phyloP scores from a whole-genome alignment of 106 monocot species.

The Chionographis japonica region DNA sequence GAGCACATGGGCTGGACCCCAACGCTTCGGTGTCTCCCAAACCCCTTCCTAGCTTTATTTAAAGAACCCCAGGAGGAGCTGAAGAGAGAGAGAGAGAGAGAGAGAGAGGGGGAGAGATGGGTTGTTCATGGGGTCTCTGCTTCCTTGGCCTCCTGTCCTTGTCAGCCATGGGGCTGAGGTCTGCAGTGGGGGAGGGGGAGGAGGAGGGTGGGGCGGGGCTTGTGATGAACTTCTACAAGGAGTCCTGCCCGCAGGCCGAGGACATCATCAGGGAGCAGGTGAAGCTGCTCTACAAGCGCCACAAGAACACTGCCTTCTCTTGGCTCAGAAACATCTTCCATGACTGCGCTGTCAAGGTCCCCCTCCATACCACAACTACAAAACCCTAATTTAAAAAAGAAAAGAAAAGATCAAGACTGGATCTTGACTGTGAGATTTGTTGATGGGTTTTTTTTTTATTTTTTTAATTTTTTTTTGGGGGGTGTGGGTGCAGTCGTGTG shows the following conservation, averaged over 20 bases:
- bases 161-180: conserved; percentile 8
- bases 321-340: conserved; percentile 91
- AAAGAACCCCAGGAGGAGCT: not conserved
- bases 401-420: not conserved
- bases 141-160: conserved; percentile 24
- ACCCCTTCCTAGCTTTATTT: conserved; percentile 5
- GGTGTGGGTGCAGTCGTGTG: conserved; percentile 48
- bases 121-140: conserved; percentile 19
- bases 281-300: conserved; percentile 75
- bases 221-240: conserved; percentile 78
- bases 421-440: not conserved
- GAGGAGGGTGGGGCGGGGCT: conserved; percentile 20
- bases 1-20: no score
- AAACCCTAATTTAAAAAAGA: not conserved
- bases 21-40: no score
- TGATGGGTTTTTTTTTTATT: not conserved
- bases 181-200: conserved; percentile 3
- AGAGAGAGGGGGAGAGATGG: conserved; percentile 9
- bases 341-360: conserved; percentile 80
- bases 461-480: no score
- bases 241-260: conserved; percentile 81
- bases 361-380: not conserved
- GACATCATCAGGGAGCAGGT: conserved; percentile 79
- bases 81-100: not conserved
- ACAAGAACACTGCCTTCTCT: conserved; percentile 93